Conservation (phyloP, 352 stramenopile genomes). For the Pythium phragmiticola region DNA sequence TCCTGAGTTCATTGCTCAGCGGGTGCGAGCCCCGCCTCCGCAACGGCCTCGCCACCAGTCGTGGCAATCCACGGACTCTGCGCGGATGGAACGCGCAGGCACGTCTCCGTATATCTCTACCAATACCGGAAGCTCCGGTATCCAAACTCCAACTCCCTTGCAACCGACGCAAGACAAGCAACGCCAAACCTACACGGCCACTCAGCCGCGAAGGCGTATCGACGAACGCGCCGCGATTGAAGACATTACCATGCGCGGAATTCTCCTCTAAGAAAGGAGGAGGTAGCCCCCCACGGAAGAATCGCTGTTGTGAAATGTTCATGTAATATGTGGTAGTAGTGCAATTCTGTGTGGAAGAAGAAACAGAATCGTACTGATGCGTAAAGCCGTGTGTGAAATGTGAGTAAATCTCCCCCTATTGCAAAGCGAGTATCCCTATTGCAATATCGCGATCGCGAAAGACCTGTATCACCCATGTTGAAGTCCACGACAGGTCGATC, state of each 20-base stretch:
- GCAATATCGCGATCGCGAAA: too few relatives aligned
- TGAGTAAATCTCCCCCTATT: too few relatives aligned
- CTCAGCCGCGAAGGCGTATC: slow-evolving; percentile 8
- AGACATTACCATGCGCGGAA: slow-evolving; percentile 16
- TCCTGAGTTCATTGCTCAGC: background rate
- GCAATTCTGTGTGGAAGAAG: too few relatives aligned
- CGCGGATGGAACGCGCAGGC: background rate
- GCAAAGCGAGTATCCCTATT: too few relatives aligned
- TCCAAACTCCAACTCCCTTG: too few relatives aligned
- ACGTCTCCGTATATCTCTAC: background rate
- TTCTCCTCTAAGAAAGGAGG: slow-evolving; percentile 8
- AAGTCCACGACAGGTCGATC: too few relatives aligned
- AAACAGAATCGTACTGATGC: too few relatives aligned
- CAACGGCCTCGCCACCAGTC: background rate
- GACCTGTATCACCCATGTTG: too few relatives aligned
- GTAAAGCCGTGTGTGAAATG: too few relatives aligned
- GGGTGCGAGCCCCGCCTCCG: background rate
- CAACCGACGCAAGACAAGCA: too few relatives aligned
- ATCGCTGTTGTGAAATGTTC: background rate
- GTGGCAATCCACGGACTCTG: background rate
- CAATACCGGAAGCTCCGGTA: background rate
- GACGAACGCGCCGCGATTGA: slow-evolving; percentile 21
- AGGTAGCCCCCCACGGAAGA: too few relatives aligned
- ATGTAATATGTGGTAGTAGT: background rate
- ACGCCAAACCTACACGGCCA: background rate